Conservation (phyloP, 2,329 filamentous ascomycete genomes). For the Pseudogymnoascus sp. region DNA sequence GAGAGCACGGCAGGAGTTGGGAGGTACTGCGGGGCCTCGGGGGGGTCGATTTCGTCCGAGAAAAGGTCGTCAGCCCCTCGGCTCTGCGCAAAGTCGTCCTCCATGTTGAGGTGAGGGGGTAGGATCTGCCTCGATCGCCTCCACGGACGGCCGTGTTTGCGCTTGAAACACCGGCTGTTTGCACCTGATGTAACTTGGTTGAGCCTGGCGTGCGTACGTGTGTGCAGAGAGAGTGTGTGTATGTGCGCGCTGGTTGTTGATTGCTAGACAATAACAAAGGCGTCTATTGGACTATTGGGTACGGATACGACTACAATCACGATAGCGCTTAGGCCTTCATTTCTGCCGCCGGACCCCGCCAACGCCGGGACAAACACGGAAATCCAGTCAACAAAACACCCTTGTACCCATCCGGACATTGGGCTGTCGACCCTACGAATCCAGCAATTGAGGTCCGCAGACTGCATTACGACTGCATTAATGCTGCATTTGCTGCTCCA, state of each 20-base stretch:
- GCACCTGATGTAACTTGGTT: background rate
- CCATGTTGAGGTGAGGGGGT: conserved; percentile 9
- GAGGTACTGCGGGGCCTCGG: conserved; percentile 14
- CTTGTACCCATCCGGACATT: background rate
- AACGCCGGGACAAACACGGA: background rate
- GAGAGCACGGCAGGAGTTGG: background rate
- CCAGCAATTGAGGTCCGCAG: background rate
- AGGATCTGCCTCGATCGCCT: background rate
- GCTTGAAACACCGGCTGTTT: background rate
- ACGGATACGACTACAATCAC: background rate
- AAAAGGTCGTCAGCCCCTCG: conserved; percentile 28
- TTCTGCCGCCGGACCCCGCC: background rate
- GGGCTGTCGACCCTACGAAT: background rate
- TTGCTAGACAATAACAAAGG: conserved; percentile 1
- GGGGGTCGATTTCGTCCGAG: conserved; percentile 27
- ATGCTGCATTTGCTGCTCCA: background rate
- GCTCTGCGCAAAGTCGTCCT: conserved; percentile 25
- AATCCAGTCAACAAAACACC: background rate
- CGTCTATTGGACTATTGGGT: background rate
- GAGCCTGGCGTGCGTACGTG: background rate
- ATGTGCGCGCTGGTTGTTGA: background rate
- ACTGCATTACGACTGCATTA: background rate
- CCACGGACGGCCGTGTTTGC: background rate
- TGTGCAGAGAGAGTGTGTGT: background rate
- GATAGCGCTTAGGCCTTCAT: background rate